Evolutionary conservation across 208 protist species (phyloP), one percentile per base, ranked within the genome.

Genomic region (Polymyxa betae): DNA sequence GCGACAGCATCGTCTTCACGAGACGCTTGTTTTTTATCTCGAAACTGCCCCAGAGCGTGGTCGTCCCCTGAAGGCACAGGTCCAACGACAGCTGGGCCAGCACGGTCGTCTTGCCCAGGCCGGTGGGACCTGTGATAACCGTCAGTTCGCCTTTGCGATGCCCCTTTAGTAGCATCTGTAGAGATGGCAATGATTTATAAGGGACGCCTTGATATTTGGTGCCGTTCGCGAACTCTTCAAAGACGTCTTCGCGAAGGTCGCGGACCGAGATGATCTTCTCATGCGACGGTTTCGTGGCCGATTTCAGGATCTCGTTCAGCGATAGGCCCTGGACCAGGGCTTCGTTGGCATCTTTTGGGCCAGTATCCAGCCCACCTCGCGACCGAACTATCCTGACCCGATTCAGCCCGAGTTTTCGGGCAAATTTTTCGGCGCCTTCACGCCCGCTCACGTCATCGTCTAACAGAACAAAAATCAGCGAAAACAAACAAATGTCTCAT

Each of bases 11-110:
- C 20, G 54, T 66, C 54, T 66, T 66, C 20, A 29, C 54, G 29
- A 66, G 54, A 29, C 54, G 54, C 20, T 66, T 16, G 92, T 95
- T 95, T 44, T 90, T 93, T 72, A 96, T 93, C 87, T 96, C 95
- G 90, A 96, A 96, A 5, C 64, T 92, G 66, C 94, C 95, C 95
- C 95, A 96, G 0, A 96, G 87, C 0, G 95, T 96, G 20, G 0
- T 44, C 10, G 1, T 5, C 46, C 38, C 94, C 60, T 95, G 93
- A 10, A 40, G 64, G 12, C 54, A 88, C 40, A 94, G 94, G 54
- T 96, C 95, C 0, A 96, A 49, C 16, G 93, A 94, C 0, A 96
- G 24, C 88, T 95, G 94, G 40, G 88, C 90, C 20, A 95, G 91
- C n/a, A 95, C 32, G 16, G 93, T 93, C 0, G 94, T 95, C 88